Percentiles rank a stretch among this genome's conserved stretches.
Evolutionary conservation across 352 stramenopile species (phyloP).

Genomic region (Globisporangium rhizosaccharum): DNA sequence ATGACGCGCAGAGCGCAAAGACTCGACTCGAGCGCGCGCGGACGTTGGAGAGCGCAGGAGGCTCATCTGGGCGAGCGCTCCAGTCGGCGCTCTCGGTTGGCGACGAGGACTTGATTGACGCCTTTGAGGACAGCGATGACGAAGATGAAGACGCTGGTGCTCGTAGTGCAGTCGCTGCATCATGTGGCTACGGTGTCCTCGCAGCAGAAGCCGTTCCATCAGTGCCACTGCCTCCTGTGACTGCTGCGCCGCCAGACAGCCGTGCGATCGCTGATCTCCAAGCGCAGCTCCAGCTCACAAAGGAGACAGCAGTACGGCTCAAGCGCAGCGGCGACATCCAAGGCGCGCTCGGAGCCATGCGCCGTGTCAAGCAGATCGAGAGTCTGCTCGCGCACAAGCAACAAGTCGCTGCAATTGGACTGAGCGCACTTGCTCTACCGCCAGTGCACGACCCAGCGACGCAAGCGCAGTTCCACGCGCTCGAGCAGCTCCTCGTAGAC

Average conservation of each 20-base stretch:
- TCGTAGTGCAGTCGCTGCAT: neutral
- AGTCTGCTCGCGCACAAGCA: constrained; percentile 49
- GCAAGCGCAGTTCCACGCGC: constrained; percentile 37
- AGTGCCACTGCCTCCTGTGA: neutral
- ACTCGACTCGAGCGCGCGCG: too few species aligned
- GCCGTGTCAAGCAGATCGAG: constrained; percentile 69
- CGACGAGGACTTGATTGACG: constrained; percentile 63
- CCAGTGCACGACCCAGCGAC: constrained; percentile 14
- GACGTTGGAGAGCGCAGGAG: too few species aligned
- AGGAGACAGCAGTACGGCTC: constrained; percentile 34
- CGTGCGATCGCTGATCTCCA: constrained; percentile 25
- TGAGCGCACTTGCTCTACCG: neutral
- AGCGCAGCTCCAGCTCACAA: constrained; percentile 39
- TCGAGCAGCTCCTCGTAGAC: constrained; percentile 60
- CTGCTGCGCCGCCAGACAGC: neutral
- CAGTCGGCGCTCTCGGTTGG: constrained; percentile 25
- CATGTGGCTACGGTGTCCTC: constrained; percentile 1
- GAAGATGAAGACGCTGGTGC: constrained; percentile 17
- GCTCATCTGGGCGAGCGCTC: neutral
- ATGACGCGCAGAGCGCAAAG: neutral
- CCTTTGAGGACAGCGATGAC: constrained; percentile 51
- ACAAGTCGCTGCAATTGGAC: too few species aligned
- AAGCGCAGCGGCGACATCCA: constrained; percentile 58
- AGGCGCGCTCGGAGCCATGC: constrained; percentile 56
- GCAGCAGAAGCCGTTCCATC: neutral